Evolutionary conservation across 2,329 filamentous ascomycete genomes (phyloP).

Genomic region (Raffaelea ambrosiae): DNA sequence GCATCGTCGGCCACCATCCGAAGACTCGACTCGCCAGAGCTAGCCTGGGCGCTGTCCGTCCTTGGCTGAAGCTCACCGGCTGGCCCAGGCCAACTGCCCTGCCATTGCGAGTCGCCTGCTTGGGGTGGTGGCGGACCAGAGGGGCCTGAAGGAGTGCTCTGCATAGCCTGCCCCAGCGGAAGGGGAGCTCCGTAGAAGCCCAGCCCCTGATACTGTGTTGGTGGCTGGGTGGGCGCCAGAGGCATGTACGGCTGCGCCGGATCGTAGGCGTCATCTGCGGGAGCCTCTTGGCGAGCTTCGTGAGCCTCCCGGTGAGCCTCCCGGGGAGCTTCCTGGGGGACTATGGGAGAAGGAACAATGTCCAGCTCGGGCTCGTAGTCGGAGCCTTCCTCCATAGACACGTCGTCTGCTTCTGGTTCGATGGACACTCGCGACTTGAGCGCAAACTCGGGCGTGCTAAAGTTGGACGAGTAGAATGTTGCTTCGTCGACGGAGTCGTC

Average conservation of each 20-base stretch:
- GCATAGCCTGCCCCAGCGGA: too few relatives aligned
- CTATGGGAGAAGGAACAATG: conserved; percentile 4
- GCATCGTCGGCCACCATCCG: conserved; percentile 13
- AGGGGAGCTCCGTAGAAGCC: too few relatives aligned
- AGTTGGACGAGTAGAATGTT: conserved; percentile 91
- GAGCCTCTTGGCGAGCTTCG: background rate
- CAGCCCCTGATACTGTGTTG: too few relatives aligned
- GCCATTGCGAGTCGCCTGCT: too few relatives aligned
- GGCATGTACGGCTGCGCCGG: background rate
- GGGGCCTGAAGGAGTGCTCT: too few relatives aligned
- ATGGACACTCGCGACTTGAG: conserved; percentile 41
- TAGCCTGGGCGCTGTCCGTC: background rate
- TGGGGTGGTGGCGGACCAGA: too few relatives aligned
- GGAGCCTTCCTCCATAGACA: conserved; percentile 27
- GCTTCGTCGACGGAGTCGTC: conserved; percentile 87
- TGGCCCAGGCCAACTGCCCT: too few relatives aligned
- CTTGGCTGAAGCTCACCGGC: background rate
- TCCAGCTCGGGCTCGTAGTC: conserved; percentile 23
- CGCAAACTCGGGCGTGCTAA: conserved; percentile 62
- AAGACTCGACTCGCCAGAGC: background rate
- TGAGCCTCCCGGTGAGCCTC: too few relatives aligned
- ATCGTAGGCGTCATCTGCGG: background rate
- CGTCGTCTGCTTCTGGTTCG: conserved; percentile 26
- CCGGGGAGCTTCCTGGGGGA: background rate
- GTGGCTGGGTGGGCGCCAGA: too few relatives aligned